Conservation (phyloP, 1,139 yeast species). For the Blastobotrys malaysiensis region DNA sequence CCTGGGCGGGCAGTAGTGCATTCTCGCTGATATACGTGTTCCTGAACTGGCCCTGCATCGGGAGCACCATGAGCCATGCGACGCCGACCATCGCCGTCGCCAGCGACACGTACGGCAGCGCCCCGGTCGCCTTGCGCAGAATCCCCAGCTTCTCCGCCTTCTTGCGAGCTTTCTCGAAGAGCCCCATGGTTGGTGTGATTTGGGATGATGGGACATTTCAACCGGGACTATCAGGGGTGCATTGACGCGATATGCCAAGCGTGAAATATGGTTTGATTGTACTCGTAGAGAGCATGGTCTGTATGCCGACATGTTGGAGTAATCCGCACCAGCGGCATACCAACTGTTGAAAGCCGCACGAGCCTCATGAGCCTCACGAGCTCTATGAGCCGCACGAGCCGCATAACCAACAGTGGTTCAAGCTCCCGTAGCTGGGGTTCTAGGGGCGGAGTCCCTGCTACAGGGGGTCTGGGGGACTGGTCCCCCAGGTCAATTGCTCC, state of each 20-base stretch:
- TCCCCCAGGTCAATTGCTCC: not conserved
- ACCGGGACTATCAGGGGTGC: too few species aligned
- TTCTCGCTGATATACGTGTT: slow-evolving; percentile 87
- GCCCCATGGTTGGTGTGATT: slow-evolving; percentile 29
- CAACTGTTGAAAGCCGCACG: too few species aligned
- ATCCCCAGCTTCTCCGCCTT: slow-evolving; percentile 29
- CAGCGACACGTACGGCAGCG: slow-evolving; percentile 59
- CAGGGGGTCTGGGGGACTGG: not conserved
- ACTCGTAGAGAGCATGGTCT: too few species aligned
- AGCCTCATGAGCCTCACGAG: not conserved
- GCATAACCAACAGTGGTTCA: not conserved
- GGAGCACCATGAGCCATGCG: slow-evolving; percentile 62
- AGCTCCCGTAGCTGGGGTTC: too few species aligned
- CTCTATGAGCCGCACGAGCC: not conserved
- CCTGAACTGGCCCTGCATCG: slow-evolving; percentile 77
- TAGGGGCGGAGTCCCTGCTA: too few species aligned
- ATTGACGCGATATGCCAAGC: too few species aligned
- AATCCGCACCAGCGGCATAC: too few species aligned
- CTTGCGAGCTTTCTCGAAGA: slow-evolving; percentile 33
- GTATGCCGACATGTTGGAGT: too few species aligned
- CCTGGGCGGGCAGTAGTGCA: slow-evolving; percentile 96
- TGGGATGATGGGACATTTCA: not conserved
- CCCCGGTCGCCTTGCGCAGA: slow-evolving; percentile 23
- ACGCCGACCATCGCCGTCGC: slow-evolving; percentile 56
- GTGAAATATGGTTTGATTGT: too few species aligned